Evolutionary conservation across 768 basidiomycete species (phyloP).

Genomic region (Tylopilus cervinicoccineus): DNA sequence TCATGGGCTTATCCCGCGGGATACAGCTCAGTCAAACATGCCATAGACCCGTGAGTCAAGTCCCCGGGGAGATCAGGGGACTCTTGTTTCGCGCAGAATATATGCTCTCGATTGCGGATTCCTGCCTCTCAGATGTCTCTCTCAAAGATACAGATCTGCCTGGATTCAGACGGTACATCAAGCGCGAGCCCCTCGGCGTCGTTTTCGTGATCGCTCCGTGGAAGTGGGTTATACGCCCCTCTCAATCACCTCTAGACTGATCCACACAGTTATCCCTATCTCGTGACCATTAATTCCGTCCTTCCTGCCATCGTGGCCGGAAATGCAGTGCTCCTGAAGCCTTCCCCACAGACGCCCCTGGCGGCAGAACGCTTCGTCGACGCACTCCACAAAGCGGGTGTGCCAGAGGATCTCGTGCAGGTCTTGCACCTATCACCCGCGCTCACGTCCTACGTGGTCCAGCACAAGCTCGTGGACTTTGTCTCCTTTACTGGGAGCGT

Average conservation of each 20-base stretch:
- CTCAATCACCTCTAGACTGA: neutral
- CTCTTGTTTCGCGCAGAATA: conserved; percentile 79
- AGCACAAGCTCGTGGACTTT: conserved; percentile 69
- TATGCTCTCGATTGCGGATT: conserved; percentile 79
- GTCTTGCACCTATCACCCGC: conserved; percentile 69
- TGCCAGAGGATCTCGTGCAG: conserved; percentile 71
- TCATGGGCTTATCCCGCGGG: neutral
- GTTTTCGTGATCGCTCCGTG: conserved; percentile 87
- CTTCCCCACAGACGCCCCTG: conserved; percentile 93
- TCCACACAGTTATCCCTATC: conserved; percentile 71
- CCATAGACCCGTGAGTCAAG: conserved; percentile 72
- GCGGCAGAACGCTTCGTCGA: conserved; percentile 75
- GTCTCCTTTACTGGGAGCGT: conserved; percentile 93
- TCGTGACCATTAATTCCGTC: conserved; percentile 87
- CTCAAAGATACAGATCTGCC: conserved; percentile 77
- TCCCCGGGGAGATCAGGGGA: conserved; percentile 75
- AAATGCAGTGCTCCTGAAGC: conserved; percentile 89
- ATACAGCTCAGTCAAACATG: neutral
- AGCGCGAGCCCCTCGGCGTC: conserved; percentile 80
- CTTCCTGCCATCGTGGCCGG: conserved; percentile 89
- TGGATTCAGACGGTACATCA: conserved; percentile 81
- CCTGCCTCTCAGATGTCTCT: conserved; percentile 67
- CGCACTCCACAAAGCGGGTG: conserved; percentile 70
- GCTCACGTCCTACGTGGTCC: conserved; percentile 56
- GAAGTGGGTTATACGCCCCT: conserved; percentile 56